phyloP scores from a whole-genome alignment of 164 flowering plant species.

The Litsea cubeba region DNA sequence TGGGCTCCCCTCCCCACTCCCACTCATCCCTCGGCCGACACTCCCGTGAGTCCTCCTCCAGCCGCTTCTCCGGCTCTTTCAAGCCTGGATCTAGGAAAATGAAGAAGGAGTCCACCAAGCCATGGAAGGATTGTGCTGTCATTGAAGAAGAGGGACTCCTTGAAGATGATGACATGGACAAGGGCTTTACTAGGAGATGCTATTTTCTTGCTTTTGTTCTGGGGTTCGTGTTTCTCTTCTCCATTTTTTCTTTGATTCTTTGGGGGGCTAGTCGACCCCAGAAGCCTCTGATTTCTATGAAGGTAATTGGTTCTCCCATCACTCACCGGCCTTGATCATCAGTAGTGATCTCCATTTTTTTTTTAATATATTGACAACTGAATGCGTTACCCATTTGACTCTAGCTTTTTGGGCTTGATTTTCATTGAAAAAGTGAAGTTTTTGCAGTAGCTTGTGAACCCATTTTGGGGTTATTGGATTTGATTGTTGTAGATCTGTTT shows the following conservation, averaged over 20 bases:
- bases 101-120: slow-evolving; percentile 34
- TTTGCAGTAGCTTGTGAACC: no score
- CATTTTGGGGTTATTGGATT: no score
- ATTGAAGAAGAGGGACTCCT: slow-evolving; percentile 84
- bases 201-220: slow-evolving; percentile 60
- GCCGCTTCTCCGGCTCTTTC: slow-evolving; percentile 70
- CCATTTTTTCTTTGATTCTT: slow-evolving; percentile 61
- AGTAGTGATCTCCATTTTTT: no score
- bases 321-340: no score
- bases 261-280: slow-evolving; percentile 73
- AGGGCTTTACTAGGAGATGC: slow-evolving; percentile 51
- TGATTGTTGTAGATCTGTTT: no score
- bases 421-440: no score
- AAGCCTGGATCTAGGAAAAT: slow-evolving; percentile 71
- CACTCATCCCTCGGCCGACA: slow-evolving; percentile 80
- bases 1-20: slow-evolving; percentile 81
- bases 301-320: slow-evolving; percentile 27
- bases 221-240: slow-evolving; percentile 58
- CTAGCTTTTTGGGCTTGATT: no score
- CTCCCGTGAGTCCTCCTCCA: slow-evolving; percentile 79
- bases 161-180: slow-evolving; percentile 42
- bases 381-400: no score
- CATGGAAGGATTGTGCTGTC: slow-evolving; percentile 49
- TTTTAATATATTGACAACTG: no score
- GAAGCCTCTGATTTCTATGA: slow-evolving; percentile 62